Evolutionary conservation across 23 red algal genomes (phyloP).

Genomic region (Gracilaria vermiculophylla): DNA sequence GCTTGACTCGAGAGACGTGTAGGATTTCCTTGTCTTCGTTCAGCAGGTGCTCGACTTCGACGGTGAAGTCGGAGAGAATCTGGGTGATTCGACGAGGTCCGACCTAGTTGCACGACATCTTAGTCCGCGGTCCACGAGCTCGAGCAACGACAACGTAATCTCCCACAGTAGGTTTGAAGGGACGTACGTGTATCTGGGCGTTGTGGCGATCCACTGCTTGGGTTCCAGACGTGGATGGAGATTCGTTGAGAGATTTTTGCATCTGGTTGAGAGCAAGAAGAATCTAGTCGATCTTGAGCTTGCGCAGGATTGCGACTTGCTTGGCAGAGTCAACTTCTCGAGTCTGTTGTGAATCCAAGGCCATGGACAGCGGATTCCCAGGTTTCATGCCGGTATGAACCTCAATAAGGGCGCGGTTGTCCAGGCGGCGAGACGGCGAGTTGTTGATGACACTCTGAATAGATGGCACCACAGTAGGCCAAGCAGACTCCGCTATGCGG

Average conservation of each 20-base stretch:
- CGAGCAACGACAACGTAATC: constrained; percentile 11
- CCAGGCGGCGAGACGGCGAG: not conserved
- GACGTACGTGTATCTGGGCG: not conserved
- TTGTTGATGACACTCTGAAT: constrained; percentile 12
- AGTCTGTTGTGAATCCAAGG: not conserved
- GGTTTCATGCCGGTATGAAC: not conserved
- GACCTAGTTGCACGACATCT: not conserved
- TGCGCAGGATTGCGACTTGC: not conserved
- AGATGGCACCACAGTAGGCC: not conserved
- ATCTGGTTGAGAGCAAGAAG: not conserved
- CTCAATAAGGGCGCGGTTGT: not conserved
- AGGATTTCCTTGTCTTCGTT: not conserved
- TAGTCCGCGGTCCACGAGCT: not conserved
- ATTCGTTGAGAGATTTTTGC: not conserved
- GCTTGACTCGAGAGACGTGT: constrained; percentile 1
- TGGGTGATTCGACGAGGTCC: not conserved
- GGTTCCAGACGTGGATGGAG: not conserved
- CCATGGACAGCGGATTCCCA: not conserved
- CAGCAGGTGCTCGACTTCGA: constrained; percentile 30
- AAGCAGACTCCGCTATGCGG: not conserved
- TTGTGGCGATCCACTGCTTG: not conserved
- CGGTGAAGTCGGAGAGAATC: constrained; percentile 15
- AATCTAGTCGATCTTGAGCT: not conserved
- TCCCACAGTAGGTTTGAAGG: not conserved
- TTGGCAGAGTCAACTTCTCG: not conserved